Base-by-base conservation (phyloP, 768 basidiomycete species). In the Filobasidium floriforme region DNA sequence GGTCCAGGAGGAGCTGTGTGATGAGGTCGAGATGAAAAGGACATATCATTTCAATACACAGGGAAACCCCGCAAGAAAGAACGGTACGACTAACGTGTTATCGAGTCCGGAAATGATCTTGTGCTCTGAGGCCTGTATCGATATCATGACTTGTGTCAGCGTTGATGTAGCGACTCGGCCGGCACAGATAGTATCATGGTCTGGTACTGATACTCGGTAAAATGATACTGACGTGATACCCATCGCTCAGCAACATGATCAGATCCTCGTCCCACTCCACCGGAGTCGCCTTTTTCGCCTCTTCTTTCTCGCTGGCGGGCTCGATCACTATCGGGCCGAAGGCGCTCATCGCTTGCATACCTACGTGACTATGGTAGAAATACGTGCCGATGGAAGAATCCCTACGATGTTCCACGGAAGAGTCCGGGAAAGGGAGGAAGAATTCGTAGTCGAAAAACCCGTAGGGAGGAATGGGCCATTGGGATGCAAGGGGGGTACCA, bases 401-500 rank as follows among this genome's bases (percentile, higher is more conserved):
- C 22, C 32, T 7, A 10, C 11, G 3, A 6, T 24, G 4, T 1
- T 15, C 15, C 5, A 51, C 28, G 14, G 54, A 14, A 40, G 24
- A 37, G 22, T 14, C 3, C 10, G 37, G 41, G n/a, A n/a, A 60
- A 37, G 55, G 12, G n/a, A 52, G 32, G 49, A 62, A 40, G 40
- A 68, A 63, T 41, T 68, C 66, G 55, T 68, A 68, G 41, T 63
- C 66, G 62, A 41, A 68, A 41, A 63, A 63, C 22, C 63, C 19
- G 14, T 46, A 32, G 7, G 62, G 66, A 59, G 66, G 62, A 29
- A 68, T 68, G 12, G 66, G 66, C 54, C 62, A 68, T 41, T 43
- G 32, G 7, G 24, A 41, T 10, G 54, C 51, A 1, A 46, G 62
- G 32, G 66, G 66, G 4, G 66, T 67, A 10, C 66, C 66, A 60